Percentiles rank a stretch among this genome's conserved stretches.
Conservation (phyloP, 2,329 filamentous ascomycete genomes). For the Purpureocillium lavendulum region DNA sequence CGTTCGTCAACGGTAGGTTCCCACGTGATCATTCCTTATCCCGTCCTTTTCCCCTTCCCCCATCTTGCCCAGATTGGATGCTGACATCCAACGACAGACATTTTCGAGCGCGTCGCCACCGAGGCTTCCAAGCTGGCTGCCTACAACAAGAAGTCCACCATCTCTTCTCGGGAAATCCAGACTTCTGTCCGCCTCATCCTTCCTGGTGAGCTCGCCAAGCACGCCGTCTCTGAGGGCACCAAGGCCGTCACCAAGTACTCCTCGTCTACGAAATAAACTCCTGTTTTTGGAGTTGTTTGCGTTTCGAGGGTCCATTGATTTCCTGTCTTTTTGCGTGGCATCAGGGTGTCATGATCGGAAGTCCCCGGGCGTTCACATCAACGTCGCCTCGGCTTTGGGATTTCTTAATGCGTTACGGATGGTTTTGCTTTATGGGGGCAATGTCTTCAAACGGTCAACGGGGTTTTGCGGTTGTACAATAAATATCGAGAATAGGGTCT, state of each 20-base stretch:
- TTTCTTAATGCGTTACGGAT: constrained; percentile 71
- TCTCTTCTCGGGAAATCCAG: constrained; percentile 98
- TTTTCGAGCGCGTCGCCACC: constrained; percentile 98
- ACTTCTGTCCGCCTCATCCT: constrained; percentile 97
- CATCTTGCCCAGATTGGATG: too few species aligned
- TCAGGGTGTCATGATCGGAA: constrained; percentile 51
- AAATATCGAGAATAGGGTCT: constrained; percentile 56
- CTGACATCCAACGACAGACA: constrained; percentile 49
- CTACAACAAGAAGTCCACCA: constrained; percentile 99
- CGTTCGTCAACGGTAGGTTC: constrained; percentile 92
- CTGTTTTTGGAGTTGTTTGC: constrained; percentile 42
- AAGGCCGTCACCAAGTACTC: constrained; percentile 99
- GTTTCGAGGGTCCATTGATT: constrained; percentile 41
- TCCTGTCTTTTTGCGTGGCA: constrained; percentile 46
- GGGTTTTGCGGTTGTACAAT: constrained; percentile 70
- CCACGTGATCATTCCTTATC: too few species aligned
- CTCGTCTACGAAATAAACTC: constrained; percentile 91
- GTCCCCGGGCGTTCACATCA: constrained; percentile 27
- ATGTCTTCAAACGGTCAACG: constrained; percentile 61
- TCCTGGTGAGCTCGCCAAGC: constrained; percentile 97
- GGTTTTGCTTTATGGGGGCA: constrained; percentile 58
- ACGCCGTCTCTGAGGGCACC: constrained; percentile 98
- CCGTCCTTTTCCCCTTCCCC: too few species aligned
- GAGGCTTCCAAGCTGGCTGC: constrained; percentile 98
- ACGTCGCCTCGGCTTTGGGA: constrained; percentile 27